Evolutionary conservation across 2,329 filamentous ascomycete species (phyloP).

Genomic region (Talaromyces sp.): DNA sequence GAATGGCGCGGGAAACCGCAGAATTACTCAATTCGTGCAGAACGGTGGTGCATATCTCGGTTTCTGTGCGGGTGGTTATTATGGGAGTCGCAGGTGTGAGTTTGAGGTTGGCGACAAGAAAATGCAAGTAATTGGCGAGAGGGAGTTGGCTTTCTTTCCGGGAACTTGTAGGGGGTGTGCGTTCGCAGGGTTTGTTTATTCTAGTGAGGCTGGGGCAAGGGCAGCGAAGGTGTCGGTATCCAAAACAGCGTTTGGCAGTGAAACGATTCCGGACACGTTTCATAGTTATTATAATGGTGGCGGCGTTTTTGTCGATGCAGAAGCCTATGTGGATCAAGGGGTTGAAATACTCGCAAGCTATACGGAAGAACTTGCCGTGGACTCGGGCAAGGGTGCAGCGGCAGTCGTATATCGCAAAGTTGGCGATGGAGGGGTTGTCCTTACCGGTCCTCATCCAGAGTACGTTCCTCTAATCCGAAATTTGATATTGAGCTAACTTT

Average conservation of each 20-base stretch:
- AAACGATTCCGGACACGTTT: slow-evolving; percentile 59
- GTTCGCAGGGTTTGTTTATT: slow-evolving; percentile 85
- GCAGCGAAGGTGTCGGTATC: slow-evolving; percentile 66
- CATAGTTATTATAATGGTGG: slow-evolving; percentile 90
- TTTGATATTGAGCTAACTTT: background rate
- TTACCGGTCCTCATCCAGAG: slow-evolving; percentile 93
- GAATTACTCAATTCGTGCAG: slow-evolving; percentile 80
- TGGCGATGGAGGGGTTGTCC: slow-evolving; percentile 71
- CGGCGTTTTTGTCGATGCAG: slow-evolving; percentile 82
- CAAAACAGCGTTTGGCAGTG: slow-evolving; percentile 55
- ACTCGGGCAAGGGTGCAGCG: slow-evolving; percentile 68
- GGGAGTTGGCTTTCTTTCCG: slow-evolving; percentile 86
- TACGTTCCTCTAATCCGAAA: slow-evolving; percentile 45
- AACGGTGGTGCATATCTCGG: slow-evolving; percentile 82
- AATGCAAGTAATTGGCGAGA: slow-evolving; percentile 78
- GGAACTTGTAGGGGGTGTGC: slow-evolving; percentile 81
- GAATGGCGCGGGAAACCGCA: slow-evolving; percentile 81
- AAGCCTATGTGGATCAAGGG: slow-evolving; percentile 57
- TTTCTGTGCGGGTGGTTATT: slow-evolving; percentile 93
- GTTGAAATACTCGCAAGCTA: slow-evolving; percentile 83
- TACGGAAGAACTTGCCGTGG: slow-evolving; percentile 68
- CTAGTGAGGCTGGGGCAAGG: slow-evolving; percentile 77
- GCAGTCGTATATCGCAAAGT: slow-evolving; percentile 81
- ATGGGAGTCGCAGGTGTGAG: slow-evolving; percentile 75
- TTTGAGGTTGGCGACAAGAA: slow-evolving; percentile 81